These are phyloP conservation scores for Trichosporon coremiiforme DNA, from an alignment of 1,284 basidiomycete species.

Conservation along the genomic window DNA sequence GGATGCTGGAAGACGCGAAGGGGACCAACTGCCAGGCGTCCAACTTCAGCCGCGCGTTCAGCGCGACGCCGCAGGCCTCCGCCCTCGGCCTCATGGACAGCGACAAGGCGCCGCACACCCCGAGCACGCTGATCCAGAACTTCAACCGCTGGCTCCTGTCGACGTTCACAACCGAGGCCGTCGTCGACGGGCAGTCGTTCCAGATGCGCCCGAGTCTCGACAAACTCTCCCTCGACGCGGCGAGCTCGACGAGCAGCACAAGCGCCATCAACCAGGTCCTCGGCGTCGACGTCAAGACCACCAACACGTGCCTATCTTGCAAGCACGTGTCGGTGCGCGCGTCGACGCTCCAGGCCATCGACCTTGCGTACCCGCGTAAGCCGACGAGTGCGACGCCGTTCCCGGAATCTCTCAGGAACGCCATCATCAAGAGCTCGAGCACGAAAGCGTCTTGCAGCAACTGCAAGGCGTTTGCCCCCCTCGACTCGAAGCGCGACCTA, in stretches of 20 bases:
- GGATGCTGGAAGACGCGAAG: slow-evolving; percentile 92
- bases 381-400: slow-evolving; percentile 58
- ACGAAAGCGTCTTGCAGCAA: slow-evolving; percentile 83
- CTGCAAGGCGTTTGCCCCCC: slow-evolving; percentile 75
- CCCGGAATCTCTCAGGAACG: slow-evolving; percentile 69
- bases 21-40: slow-evolving; percentile 95
- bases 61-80: slow-evolving; percentile 72
- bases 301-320: slow-evolving; percentile 75
- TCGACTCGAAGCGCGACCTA: slow-evolving; percentile 73
- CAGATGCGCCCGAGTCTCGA: slow-evolving; percentile 31
- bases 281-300: slow-evolving; percentile 72
- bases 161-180: slow-evolving; percentile 47
- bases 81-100: slow-evolving; percentile 90
- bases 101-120: slow-evolving; percentile 69
- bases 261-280: slow-evolving; percentile 78
- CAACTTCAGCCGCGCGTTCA: slow-evolving; percentile 93
- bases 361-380: slow-evolving; percentile 68
- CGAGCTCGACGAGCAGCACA: slow-evolving; percentile 33
- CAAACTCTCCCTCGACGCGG: slow-evolving; percentile 24
- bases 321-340: slow-evolving; percentile 70
- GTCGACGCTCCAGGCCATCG: slow-evolving; percentile 76
- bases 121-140: slow-evolving; percentile 85
- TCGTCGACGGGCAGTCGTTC: slow-evolving; percentile 45
- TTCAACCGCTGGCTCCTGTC: slow-evolving; percentile 89
- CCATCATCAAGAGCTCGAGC: slow-evolving; percentile 70